Evolutionary conservation across 441 rosid genomes (phyloP).

Genomic region (Mallotus japonicus): DNA sequence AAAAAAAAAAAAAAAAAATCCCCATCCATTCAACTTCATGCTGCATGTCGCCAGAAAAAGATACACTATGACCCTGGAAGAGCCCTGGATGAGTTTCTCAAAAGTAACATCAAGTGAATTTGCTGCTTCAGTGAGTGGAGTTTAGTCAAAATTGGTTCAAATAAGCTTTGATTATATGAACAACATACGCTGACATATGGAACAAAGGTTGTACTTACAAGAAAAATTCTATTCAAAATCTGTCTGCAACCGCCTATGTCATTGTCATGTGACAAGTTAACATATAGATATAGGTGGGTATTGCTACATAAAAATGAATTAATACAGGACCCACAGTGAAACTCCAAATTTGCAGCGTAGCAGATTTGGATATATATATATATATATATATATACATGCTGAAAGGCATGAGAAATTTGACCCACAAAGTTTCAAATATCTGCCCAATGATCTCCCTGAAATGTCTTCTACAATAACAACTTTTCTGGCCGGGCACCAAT

Average conservation of each 20-base stretch:
- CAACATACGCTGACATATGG: not conserved
- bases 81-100: no score
- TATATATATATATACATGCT: conserved; percentile 21
- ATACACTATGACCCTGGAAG: no score
- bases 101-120: no score
- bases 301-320: conserved; percentile 31
- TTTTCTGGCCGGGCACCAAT: conserved; percentile 1
- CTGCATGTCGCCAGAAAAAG: no score
- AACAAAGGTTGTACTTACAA: conserved; percentile 22
- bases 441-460: conserved; percentile 12
- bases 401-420: not conserved
- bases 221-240: conserved; percentile 23
- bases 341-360: conserved; percentile 14
- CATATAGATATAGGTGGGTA: conserved; percentile 6
- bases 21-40: no score
- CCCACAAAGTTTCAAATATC: not conserved
- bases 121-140: no score
- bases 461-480: conserved; percentile 4
- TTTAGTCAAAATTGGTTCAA: not conserved
- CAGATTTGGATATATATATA: conserved; percentile 14
- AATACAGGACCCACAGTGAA: conserved; percentile 23
- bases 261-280: conserved; percentile 10
- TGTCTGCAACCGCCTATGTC: conserved; percentile 13
- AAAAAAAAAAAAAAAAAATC: no score
- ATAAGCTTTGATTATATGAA: conserved; percentile 9